Base-by-base conservation (phyloP, 2,329 filamentous ascomycete species). In the Eutypella sp. region DNA sequence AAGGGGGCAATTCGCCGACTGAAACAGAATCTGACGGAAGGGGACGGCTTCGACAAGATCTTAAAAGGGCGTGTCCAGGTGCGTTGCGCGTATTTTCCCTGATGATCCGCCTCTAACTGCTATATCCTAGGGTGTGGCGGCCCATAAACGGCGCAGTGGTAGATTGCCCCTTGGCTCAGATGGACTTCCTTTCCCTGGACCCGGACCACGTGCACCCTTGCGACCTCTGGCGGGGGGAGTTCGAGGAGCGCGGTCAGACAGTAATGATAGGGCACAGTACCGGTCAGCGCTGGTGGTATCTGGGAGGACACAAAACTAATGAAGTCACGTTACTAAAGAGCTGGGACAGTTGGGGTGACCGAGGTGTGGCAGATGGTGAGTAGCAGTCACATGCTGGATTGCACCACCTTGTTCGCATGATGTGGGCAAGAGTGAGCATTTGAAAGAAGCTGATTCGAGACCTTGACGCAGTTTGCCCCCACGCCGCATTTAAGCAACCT, bases 381-480 rank as follows among this genome's bases (percentile, higher is more conserved):
- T 38, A 34, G 15, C 10, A 16, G 16, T 36, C 13, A n/a, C 15
- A 10, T 8, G 15, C 10, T 10, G 5, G 1, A 18, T 20, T 5
- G 4, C 33, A 2, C 16, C 15, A 15, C 33, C 3, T 8, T 4
- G 13, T 4, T 10, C 4, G 13, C 33, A 4, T 36, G 4, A 16
- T 36, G 33, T 16, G 13, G 10, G 13, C n/a, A n/a, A n/a, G n/a
- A n/a, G n/a, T n/a, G n/a, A n/a, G 13, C 16, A 10, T n/a, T 19
- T 36, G 16, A 7, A 16, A 20, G 10, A 41, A 16, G 36, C 11
- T 22, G 8, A 24, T 37, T 23, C 42, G 25, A 47, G 37, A 29
- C 37, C 46, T 24, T 22, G 38, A 18, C 18, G 41, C 33, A 42
- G 50, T 54, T 33, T 60, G 62, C 45, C 58, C 57, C 9, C 54